Evolutionary conservation across 2,329 filamentous ascomycete species (phyloP).

Genomic region (Aspergillus transmontanensis): DNA sequence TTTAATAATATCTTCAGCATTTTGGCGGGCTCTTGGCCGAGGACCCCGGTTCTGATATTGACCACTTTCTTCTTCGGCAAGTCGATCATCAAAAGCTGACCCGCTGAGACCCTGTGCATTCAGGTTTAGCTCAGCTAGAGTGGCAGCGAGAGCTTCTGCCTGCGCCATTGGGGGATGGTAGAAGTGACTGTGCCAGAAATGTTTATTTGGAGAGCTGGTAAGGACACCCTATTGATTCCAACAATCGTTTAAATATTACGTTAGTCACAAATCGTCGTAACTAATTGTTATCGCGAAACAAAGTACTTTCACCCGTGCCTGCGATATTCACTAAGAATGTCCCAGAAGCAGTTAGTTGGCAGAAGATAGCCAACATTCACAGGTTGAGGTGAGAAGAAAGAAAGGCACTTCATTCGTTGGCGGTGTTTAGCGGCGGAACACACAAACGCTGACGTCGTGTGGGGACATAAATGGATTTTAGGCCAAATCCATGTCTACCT

Average conservation of each 20-base stretch:
- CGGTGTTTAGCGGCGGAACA: conserved; percentile 27
- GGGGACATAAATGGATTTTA: conserved; percentile 19
- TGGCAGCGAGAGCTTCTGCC: conserved; percentile 30
- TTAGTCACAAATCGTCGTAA: not conserved
- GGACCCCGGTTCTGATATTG: conserved; percentile 39
- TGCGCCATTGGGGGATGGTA: not conserved
- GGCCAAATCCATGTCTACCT: not conserved
- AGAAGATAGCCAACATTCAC: conserved; percentile 9
- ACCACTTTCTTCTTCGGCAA: conserved; percentile 34
- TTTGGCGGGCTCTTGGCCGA: conserved; percentile 49
- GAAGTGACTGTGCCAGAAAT: not conserved
- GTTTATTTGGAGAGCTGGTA: not conserved
- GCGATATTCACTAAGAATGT: not conserved
- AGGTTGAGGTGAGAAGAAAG: conserved; percentile 8
- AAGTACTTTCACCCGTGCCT: not conserved
- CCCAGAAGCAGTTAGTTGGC: not conserved
- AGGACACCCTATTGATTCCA: not conserved
- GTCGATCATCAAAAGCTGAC: conserved; percentile 30
- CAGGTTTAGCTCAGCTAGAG: conserved; percentile 32
- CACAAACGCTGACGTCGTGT: conserved; percentile 31
- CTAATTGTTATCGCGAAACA: not conserved
- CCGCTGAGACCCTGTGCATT: conserved; percentile 25
- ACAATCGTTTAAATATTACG: not conserved
- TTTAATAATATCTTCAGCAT: conserved; percentile 63
- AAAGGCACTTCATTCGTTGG: conserved; percentile 13